Evolutionary conservation across 768 basidiomycete genomes (phyloP).

Genomic region (Pleurotus citrinopileatus): DNA sequence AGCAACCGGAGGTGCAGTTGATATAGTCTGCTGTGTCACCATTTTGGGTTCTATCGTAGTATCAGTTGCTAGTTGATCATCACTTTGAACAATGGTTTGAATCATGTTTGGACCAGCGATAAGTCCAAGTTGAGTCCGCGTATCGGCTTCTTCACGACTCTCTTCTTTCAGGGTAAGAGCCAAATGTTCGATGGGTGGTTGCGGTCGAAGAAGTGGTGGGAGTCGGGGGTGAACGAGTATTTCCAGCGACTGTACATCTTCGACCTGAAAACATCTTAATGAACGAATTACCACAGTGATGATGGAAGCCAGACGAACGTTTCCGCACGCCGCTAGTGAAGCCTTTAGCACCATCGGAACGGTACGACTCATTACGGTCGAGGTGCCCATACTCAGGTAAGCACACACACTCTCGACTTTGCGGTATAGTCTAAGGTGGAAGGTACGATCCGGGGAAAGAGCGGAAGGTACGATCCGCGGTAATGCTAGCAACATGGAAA

Average conservation of each 20-base stretch:
- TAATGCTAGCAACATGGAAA: constrained; percentile 56
- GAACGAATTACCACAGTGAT: background rate
- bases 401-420: constrained; percentile 47
- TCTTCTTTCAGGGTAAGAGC: constrained; percentile 65
- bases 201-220: constrained; percentile 68
- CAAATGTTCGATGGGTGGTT: constrained; percentile 61
- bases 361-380: constrained; percentile 58
- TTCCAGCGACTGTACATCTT: constrained; percentile 29
- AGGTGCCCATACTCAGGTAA: constrained; percentile 51
- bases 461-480: constrained; percentile 53
- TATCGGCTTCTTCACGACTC: constrained; percentile 55
- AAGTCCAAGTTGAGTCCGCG: constrained; percentile 40
- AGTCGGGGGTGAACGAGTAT: constrained; percentile 75
- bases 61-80: too few relatives aligned
- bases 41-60: too few relatives aligned
- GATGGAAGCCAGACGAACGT: constrained; percentile 18
- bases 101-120: constrained; percentile 11
- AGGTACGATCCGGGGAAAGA: constrained; percentile 47
- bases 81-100: background rate
- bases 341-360: constrained; percentile 53
- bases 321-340: constrained; percentile 22
- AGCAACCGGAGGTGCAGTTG: too few relatives aligned
- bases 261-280: background rate
- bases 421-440: constrained; percentile 42
- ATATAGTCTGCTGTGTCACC: too few relatives aligned